Conservation (phyloP, 169 alveolate genomes). For the Amoebophrya sp. region DNA sequence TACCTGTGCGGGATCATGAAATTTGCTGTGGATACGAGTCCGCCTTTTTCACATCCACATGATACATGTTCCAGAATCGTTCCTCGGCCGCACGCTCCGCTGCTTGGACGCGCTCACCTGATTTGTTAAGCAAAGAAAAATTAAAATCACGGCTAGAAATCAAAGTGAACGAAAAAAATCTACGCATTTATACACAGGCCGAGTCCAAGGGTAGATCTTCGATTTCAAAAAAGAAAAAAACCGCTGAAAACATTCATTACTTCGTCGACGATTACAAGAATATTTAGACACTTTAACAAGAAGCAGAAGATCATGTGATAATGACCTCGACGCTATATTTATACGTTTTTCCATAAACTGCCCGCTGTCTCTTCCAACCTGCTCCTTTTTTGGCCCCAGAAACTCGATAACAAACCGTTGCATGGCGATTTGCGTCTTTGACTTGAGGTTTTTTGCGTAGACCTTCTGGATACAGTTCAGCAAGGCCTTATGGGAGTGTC, state of each 20-base stretch:
- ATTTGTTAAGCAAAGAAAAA: not conserved
- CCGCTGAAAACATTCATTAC: no score
- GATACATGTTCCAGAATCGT: slow-evolving; percentile 1
- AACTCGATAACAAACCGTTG: not conserved
- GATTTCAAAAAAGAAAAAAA: no score
- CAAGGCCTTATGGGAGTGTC: no score
- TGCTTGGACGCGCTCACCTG: not conserved
- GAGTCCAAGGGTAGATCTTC: no score
- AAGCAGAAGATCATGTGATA: not conserved
- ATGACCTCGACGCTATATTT: not conserved
- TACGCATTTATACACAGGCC: no score
- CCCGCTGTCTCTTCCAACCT: not conserved
- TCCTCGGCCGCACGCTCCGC: not conserved
- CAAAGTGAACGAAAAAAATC: no score
- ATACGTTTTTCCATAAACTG: not conserved
- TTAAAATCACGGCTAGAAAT: no score
- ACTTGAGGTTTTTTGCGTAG: not conserved
- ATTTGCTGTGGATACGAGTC: no score
- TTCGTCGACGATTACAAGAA: no score
- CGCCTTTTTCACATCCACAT: not conserved
- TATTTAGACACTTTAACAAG: no score
- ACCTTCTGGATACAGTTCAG: slow-evolving; percentile 9
- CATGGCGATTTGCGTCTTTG: not conserved
- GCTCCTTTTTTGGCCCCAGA: not conserved
- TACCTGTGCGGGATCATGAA: no score